A percentile compares a stretch with the other conserved stretches of the same genome.
Conservation (phyloP, 768 basidiomycete species). For the Tylopilus felleus region DNA sequence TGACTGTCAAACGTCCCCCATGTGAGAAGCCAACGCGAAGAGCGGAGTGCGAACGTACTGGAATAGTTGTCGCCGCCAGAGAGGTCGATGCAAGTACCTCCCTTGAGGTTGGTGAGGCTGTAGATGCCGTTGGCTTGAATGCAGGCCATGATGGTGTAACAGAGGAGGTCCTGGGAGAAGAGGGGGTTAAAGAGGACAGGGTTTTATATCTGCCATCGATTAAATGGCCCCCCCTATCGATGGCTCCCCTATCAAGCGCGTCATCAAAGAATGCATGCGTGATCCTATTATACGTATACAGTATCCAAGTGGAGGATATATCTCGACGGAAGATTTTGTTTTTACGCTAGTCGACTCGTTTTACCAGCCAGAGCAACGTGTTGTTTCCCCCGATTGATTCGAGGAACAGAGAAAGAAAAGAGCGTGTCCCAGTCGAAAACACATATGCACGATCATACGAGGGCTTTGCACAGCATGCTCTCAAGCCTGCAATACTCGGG, state of each 20-base stretch:
- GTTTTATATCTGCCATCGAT: not conserved
- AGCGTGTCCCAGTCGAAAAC: not conserved
- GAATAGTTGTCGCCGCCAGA: conserved; percentile 49
- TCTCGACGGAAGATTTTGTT: not conserved
- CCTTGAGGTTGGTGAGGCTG: conserved; percentile 49
- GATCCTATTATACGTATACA: not conserved
- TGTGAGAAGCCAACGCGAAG: too few relatives aligned
- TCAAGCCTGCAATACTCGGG: conserved; percentile 82
- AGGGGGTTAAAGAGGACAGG: not conserved
- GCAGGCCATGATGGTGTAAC: conserved; percentile 14
- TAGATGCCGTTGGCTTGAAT: conserved; percentile 39
- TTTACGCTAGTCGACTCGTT: not conserved
- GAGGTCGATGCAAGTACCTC: conserved; percentile 52
- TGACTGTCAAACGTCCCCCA: conserved; percentile 34
- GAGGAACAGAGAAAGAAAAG: not conserved
- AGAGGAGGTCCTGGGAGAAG: not conserved
- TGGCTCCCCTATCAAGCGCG: too few relatives aligned
- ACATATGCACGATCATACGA: conserved; percentile 36
- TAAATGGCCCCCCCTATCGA: not conserved
- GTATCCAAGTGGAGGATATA: not conserved
- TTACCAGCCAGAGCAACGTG: not conserved
- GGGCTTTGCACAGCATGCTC: conserved; percentile 66
- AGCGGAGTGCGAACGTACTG: conserved; percentile 36
- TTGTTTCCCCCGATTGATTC: not conserved
- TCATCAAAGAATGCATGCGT: not conserved